A percentile compares a stretch with the other conserved stretches of the same genome.
Evolutionary conservation across 805 yeast species (phyloP).

Genomic region (Candida taoyuanica): DNA sequence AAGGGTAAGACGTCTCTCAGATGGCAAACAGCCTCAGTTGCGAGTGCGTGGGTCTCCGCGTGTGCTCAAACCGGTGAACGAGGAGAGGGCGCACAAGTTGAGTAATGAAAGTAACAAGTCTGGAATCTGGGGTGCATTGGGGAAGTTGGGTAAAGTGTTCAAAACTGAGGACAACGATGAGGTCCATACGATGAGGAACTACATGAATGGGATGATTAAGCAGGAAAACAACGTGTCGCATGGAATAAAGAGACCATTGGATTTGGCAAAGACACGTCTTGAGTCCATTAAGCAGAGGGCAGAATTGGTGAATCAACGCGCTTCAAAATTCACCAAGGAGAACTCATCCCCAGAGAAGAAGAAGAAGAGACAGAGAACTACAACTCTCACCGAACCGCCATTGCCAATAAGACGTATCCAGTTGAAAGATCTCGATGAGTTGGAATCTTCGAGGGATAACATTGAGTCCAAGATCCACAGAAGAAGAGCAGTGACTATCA

Average conservation of each 20-base stretch:
- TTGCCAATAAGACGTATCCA: constrained; percentile 3
- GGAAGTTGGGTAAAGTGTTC: constrained; percentile 19
- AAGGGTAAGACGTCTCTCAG: constrained; percentile 6
- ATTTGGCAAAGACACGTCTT: constrained; percentile 3
- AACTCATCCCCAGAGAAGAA: constrained; percentile 15
- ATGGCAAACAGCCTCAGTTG: background rate
- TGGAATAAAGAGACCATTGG: constrained; percentile 15
- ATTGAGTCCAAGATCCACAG: constrained; percentile 2
- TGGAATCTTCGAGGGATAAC: constrained; percentile 8
- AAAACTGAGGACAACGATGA: constrained; percentile 16
- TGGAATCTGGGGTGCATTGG: constrained; percentile 16
- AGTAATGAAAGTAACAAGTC: constrained; percentile 12
- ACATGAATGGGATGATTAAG: constrained; percentile 22
- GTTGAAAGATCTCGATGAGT: constrained; percentile 13
- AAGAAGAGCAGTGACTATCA: too few species aligned
- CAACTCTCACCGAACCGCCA: constrained; percentile 1
- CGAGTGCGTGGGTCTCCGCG: constrained; percentile 18
- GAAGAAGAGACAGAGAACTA: constrained; percentile 11
- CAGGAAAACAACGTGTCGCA: background rate
- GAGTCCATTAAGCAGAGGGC: constrained; percentile 14
- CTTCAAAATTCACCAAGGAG: constrained; percentile 15
- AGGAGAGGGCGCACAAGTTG: constrained; percentile 5
- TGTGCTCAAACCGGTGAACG: constrained; percentile 17
- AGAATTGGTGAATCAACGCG: constrained; percentile 16
- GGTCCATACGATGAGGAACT: constrained; percentile 20